Percentiles rank a stretch among this genome's conserved stretches.
These are phyloP conservation scores for Dunaliella primolecta DNA, from an alignment of 139 green algal genomes.

Conservation along the genomic window DNA sequence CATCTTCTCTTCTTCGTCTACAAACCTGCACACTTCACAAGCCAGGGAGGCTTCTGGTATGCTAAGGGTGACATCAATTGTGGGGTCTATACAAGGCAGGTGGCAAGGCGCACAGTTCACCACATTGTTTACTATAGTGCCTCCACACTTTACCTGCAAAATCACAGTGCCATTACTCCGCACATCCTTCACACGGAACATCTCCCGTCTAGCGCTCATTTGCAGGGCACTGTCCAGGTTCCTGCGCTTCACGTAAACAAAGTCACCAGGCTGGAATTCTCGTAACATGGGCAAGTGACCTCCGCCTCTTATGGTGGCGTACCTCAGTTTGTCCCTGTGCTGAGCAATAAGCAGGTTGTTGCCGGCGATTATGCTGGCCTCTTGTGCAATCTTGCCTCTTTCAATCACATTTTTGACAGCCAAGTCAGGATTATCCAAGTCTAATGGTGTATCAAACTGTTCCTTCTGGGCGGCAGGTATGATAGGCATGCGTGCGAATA, in stretches of 20 bases:
- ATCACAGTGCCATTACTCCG: neutral
- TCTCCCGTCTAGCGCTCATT: neutral
- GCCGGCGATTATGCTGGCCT: neutral
- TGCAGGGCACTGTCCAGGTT: neutral
- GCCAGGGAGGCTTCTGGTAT: too few relatives aligned
- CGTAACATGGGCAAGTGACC: slow-evolving; percentile 2
- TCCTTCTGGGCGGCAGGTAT: neutral
- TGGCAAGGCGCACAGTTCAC: too few relatives aligned
- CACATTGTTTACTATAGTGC: too few relatives aligned
- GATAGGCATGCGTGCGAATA: too few relatives aligned
- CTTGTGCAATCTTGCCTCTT: neutral
- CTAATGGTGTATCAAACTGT: neutral
- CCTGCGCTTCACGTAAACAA: slow-evolving; percentile 6
- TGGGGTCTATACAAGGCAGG: too few relatives aligned
- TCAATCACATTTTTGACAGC: neutral
- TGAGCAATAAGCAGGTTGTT: slow-evolving; percentile 5
- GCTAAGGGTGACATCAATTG: too few relatives aligned
- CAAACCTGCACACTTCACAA: too few relatives aligned
- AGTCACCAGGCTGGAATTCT: slow-evolving; percentile 11
- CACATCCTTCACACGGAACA: neutral
- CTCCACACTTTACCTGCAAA: neutral
- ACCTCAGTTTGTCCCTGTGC: slow-evolving; percentile 17
- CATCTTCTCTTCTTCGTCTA: too few relatives aligned
- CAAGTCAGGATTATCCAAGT: neutral
- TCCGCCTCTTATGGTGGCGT: slow-evolving; percentile 1